A percentile compares a stretch with the other conserved stretches of the same genome.
phyloP scores from a whole-genome alignment of 192 early-diverging fungal species.

The Dimargaris verticillata region DNA sequence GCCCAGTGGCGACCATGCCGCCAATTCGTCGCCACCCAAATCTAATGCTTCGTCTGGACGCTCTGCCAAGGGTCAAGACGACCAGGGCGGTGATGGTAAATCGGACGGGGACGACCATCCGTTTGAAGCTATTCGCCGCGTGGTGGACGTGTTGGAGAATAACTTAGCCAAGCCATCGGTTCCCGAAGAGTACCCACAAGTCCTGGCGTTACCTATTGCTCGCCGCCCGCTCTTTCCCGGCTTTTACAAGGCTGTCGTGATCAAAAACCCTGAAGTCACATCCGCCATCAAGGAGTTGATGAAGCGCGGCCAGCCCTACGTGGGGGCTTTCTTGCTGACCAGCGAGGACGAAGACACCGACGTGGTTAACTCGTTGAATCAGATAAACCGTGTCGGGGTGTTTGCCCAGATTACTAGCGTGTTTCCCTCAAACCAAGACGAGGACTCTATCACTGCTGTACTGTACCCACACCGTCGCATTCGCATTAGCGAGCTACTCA shows the following conservation, averaged over 20 bases:
- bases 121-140: conserved; percentile 25
- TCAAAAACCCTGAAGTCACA: conserved; percentile 86
- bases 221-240: conserved; percentile 89
- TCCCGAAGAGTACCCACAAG: conserved; percentile 84
- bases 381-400: conserved; percentile 82
- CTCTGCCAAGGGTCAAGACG: too few relatives aligned
- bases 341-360: conserved; percentile 80
- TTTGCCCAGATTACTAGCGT: conserved; percentile 95
- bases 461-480: conserved; percentile 92
- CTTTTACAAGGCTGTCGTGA: conserved; percentile 94
- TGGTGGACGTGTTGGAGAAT: conserved; percentile 43
- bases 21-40: too few relatives aligned
- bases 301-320: conserved; percentile 87
- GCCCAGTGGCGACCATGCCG: too few relatives aligned
- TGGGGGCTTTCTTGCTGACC: conserved; percentile 86
- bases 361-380: conserved; percentile 48
- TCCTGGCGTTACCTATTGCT: conserved; percentile 84
- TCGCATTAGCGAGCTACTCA: conserved; percentile 32
- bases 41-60: too few relatives aligned
- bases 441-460: conserved; percentile 75
- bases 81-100: background rate
- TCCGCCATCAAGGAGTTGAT: conserved; percentile 81
- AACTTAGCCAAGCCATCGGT: conserved; percentile 59
- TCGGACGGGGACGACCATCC: conserved; percentile 11
- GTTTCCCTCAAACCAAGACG: conserved; percentile 68